Evolutionary conservation across 345 rosid genomes (phyloP).

Genomic region (Sisymbrium altissimum): DNA sequence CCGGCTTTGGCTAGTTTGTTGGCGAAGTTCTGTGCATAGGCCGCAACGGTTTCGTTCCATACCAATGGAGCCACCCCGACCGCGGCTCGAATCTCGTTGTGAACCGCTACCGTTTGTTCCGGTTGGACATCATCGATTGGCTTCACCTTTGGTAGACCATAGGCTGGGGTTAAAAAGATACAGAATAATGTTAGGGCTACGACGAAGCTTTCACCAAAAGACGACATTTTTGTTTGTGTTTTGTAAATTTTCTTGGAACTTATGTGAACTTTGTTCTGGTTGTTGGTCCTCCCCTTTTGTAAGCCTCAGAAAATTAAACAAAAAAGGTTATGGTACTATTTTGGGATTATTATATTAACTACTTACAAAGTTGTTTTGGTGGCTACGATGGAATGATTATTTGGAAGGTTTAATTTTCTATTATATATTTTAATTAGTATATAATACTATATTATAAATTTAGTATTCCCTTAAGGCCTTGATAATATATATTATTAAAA

Average conservation of each 20-base stretch:
- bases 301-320: not conserved
- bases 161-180: not conserved
- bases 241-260: not conserved
- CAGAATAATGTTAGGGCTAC: not conserved
- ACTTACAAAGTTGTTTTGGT: not conserved
- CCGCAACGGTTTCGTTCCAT: conserved; percentile 46
- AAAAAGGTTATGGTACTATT: not conserved
- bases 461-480: not conserved
- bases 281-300: conserved; percentile 12
- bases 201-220: not conserved
- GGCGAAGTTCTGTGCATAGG: conserved; percentile 41
- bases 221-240: not conserved
- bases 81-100: conserved; percentile 43
- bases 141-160: conserved; percentile 8
- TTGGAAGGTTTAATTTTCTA: not conserved
- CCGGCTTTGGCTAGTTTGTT: conserved; percentile 12
- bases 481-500: too few species aligned
- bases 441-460: not conserved
- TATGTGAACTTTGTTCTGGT: not conserved
- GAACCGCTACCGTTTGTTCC: conserved; percentile 34
- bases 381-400: not conserved
- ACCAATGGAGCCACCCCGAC: conserved; percentile 46
- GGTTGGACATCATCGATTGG: conserved; percentile 37
- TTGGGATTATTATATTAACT: too few species aligned
- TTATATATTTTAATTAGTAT: not conserved